Percentiles rank a stretch among this genome's conserved stretches.
These are phyloP conservation scores for Xylaria flabelliformis DNA, from an alignment of 495 filamentous ascomycete species.

Conservation along the genomic window DNA sequence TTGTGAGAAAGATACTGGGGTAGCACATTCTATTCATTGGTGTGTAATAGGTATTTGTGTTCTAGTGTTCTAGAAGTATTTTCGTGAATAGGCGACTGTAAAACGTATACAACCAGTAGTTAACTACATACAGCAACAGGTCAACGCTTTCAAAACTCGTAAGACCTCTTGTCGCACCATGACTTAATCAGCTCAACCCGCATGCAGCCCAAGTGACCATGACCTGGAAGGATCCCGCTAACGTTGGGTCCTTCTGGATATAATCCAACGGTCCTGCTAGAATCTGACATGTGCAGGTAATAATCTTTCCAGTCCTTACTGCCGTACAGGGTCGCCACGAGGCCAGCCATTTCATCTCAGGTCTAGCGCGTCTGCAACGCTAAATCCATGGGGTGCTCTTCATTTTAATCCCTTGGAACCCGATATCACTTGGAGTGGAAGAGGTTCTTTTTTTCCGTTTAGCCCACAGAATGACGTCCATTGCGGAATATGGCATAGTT, in stretches of 20 bases:
- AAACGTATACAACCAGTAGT: not conserved
- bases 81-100: not conserved
- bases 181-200: conserved; percentile 1
- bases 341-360: conserved; percentile 19
- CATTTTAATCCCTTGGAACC: not conserved
- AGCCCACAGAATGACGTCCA: conserved; percentile 15
- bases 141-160: conserved; percentile 10
- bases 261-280: conserved; percentile 15
- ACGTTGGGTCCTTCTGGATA: conserved; percentile 10
- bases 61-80: not conserved
- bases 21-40: not conserved
- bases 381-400: conserved; percentile 9
- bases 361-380: conserved; percentile 9
- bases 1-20: not conserved
- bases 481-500: conserved; percentile 18
- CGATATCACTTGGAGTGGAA: not conserved
- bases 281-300: conserved; percentile 12
- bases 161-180: conserved; percentile 21
- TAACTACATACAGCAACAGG: not conserved
- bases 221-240: conserved; percentile 19
- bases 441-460: not conserved
- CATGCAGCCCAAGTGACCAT: conserved; percentile 7
- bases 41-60: not conserved
- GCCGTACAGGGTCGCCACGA: conserved; percentile 23
- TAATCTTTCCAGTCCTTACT: conserved; percentile 3